A percentile compares a stretch with the other conserved stretches of the same genome.
Evolutionary conservation across 1,139 yeast genomes (phyloP).

Genomic region (Maudiozyma humilis): DNA sequence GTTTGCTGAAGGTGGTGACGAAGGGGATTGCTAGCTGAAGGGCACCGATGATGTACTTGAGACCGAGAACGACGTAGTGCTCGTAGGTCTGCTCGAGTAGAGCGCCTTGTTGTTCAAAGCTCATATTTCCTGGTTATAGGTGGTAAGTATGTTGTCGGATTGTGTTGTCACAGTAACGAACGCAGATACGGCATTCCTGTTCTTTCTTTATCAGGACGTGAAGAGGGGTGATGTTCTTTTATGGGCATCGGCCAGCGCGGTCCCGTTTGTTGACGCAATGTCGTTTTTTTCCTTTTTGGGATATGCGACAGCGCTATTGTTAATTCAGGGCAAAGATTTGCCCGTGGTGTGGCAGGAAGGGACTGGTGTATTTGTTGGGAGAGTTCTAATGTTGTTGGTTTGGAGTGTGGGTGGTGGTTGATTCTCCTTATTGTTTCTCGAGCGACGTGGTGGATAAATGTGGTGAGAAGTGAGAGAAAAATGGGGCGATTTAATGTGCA

Average conservation of each 20-base stretch:
- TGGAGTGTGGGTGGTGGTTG: too few species aligned
- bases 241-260: too few species aligned
- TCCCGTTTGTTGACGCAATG: neutral
- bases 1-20: conserved; percentile 6
- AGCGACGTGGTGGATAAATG: too few species aligned
- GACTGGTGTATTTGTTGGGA: too few species aligned
- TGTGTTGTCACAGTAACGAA: neutral
- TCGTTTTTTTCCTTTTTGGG: neutral
- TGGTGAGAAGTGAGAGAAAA: too few species aligned
- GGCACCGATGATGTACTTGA: conserved; percentile 5
- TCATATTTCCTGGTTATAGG: conserved; percentile 1
- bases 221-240: too few species aligned
- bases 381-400: too few species aligned
- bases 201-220: neutral
- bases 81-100: conserved; percentile 8
- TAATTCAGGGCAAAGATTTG: neutral
- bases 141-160: neutral
- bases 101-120: conserved; percentile 6
- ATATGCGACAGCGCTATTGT: neutral
- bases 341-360: too few species aligned
- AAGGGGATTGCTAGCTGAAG: conserved; percentile 10
- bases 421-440: too few species aligned
- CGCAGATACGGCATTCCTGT: neutral
- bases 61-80: conserved; percentile 6
- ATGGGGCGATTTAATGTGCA: too few species aligned